A percentile compares a stretch with the other conserved stretches of the same genome.
phyloP scores from a whole-genome alignment of 371 early-diverging fungal species.

The Coemansia sp. region DNA sequence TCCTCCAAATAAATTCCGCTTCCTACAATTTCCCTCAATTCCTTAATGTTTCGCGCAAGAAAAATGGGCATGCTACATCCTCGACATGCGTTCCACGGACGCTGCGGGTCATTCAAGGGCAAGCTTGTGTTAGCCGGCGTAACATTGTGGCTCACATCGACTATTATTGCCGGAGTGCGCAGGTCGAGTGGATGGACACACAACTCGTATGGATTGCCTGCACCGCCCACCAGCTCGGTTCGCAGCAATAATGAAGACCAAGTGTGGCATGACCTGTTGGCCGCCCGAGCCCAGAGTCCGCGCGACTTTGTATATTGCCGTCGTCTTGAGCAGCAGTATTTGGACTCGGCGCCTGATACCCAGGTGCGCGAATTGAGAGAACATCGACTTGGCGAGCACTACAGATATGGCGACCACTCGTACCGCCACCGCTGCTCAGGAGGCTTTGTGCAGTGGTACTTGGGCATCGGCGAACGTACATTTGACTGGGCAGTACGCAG shows the following conservation, averaged over 20 bases:
- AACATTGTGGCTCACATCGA: constrained; percentile 38
- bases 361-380: constrained; percentile 12
- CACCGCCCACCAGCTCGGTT: neutral
- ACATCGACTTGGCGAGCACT: constrained; percentile 5
- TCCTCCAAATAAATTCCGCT: neutral
- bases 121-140: constrained; percentile 32
- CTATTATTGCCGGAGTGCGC: constrained; percentile 32
- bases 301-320: neutral
- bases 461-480: constrained; percentile 41
- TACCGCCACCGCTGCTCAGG: neutral
- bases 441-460: constrained; percentile 25
- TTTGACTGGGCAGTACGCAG: constrained; percentile 35
- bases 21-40: neutral
- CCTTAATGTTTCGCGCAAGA: neutral
- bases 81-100: constrained; percentile 2
- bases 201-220: constrained; percentile 8
- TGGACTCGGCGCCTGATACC: constrained; percentile 9
- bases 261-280: neutral
- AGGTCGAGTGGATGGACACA: constrained; percentile 31
- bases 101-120: constrained; percentile 8
- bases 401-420: neutral
- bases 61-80: neutral
- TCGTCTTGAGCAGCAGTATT: constrained; percentile 23
- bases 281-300: neutral
- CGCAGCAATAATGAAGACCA: neutral